phyloP scores from a whole-genome alignment of 1,139 yeast genomes.

The Suhomyces terraborum region DNA sequence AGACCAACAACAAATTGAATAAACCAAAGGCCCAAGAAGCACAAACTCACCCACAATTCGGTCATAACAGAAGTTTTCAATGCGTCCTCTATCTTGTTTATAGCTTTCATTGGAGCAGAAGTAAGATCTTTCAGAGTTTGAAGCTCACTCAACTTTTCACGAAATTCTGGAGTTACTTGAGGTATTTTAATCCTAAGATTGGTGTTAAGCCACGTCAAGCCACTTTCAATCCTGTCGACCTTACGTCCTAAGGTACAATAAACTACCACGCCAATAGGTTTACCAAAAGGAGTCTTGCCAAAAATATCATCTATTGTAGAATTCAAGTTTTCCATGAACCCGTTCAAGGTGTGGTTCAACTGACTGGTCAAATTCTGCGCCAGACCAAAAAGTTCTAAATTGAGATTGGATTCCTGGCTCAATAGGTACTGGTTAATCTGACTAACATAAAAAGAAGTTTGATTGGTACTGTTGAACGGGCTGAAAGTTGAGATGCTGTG shows the following conservation, averaged over 20 bases:
- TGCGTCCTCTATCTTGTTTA: conserved; percentile 25
- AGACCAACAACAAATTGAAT: conserved; percentile 46
- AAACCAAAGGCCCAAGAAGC: conserved; percentile 50
- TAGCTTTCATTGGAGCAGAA: conserved; percentile 20
- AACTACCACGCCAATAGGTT: conserved; percentile 65
- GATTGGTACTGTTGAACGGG: background rate
- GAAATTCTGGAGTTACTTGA: conserved; percentile 8
- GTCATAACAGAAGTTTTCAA: conserved; percentile 38
- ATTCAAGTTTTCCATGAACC: conserved; percentile 33
- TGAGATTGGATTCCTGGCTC: conserved; percentile 46
- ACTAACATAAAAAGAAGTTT: conserved; percentile 18
- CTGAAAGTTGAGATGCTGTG: background rate
- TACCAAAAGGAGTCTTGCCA: conserved; percentile 64
- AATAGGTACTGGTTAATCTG: conserved; percentile 29
- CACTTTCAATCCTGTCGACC: conserved; percentile 61
- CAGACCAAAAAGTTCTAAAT: conserved; percentile 68
- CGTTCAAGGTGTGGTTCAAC: conserved; percentile 56
- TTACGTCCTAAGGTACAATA: conserved; percentile 81
- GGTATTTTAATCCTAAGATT: conserved; percentile 67
- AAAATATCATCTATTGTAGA: conserved; percentile 47
- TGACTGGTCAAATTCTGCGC: conserved; percentile 55
- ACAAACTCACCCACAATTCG: conserved; percentile 50
- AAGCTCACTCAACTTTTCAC: conserved; percentile 7
- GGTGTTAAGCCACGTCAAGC: conserved; percentile 76
- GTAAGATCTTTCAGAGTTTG: conserved; percentile 1